These are phyloP conservation scores for Wakefieldia striispora DNA, from an alignment of 768 basidiomycete species.

Conservation along the genomic window DNA sequence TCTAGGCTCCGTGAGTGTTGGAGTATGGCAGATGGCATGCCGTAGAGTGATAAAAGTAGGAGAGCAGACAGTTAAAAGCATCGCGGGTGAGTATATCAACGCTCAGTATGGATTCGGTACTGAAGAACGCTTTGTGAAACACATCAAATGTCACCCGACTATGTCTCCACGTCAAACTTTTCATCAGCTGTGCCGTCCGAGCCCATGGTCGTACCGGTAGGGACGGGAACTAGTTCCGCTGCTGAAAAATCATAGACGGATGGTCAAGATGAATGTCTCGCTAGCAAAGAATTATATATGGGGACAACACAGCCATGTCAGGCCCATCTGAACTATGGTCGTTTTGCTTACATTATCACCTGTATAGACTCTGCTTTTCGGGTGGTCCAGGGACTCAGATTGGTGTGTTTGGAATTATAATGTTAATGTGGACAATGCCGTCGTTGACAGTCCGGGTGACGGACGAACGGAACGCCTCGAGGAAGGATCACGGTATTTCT, in stretches of 20 bases:
- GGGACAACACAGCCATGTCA: background rate
- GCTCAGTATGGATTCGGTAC: conserved; percentile 1
- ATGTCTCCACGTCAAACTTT: background rate
- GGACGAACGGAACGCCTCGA: no score
- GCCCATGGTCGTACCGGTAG: conserved; percentile 19
- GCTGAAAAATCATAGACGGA: conserved; percentile 18
- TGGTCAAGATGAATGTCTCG: background rate
- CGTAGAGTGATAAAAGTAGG: conserved; percentile 77
- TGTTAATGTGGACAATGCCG: no score
- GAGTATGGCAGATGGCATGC: conserved; percentile 95
- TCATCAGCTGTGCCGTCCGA: conserved; percentile 19
- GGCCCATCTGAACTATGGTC: no score
- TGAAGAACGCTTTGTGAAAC: background rate
- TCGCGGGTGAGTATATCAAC: conserved; percentile 39
- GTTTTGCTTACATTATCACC: no score
- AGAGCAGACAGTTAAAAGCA: conserved; percentile 69
- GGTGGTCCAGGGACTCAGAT: no score
- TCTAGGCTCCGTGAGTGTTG: conserved; percentile 87
- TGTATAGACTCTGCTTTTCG: no score
- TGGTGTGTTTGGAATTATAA: no score
- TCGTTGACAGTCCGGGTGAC: no score
- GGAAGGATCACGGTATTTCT: no score
- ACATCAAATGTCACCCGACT: no score
- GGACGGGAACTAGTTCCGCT: conserved; percentile 6
- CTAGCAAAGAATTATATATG: conserved; percentile 5